Evolutionary conservation across 331 rosid genomes (phyloP).

Genomic region (Quercus lobata): DNA sequence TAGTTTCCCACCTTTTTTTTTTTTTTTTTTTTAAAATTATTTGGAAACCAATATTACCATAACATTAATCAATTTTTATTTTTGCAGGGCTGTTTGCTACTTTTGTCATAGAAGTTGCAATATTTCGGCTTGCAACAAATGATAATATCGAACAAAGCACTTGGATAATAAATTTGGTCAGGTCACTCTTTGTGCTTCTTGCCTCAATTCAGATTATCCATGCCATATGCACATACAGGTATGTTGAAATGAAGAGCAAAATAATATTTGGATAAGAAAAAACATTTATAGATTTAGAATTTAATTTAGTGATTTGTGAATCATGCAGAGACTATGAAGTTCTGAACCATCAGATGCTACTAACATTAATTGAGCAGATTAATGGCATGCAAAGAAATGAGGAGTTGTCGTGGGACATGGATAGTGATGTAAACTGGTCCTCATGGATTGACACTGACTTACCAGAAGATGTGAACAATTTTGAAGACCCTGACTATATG

Average conservation of each 20-base stretch:
- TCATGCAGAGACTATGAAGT: slow-evolving; percentile 55
- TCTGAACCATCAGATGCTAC: slow-evolving; percentile 53
- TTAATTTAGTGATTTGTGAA: neutral
- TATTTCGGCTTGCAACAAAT: slow-evolving; percentile 32
- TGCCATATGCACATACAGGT: slow-evolving; percentile 70
- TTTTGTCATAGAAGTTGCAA: slow-evolving; percentile 45
- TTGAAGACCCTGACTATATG: slow-evolving; percentile 58
- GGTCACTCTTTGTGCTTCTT: slow-evolving; percentile 34
- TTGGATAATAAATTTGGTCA: slow-evolving; percentile 39
- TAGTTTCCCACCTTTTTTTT: neutral
- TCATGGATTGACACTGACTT: slow-evolving; percentile 51
- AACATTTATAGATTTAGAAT: neutral
- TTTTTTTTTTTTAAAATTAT: too few species aligned
- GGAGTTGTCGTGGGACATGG: slow-evolving; percentile 23
- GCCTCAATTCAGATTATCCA: slow-evolving; percentile 47
- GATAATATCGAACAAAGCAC: slow-evolving; percentile 46
- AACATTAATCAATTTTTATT: neutral
- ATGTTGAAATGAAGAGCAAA: neutral
- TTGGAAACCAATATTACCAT: neutral
- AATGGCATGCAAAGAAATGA: slow-evolving; percentile 33
- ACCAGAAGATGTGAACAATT: slow-evolving; percentile 44
- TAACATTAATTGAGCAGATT: slow-evolving; percentile 41
- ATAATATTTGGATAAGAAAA: neutral
- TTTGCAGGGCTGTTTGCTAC: slow-evolving; percentile 64
- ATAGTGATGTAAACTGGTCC: slow-evolving; percentile 42